A percentile compares a stretch with the other conserved stretches of the same genome.
Conservation (phyloP, 2,329 filamentous ascomycete genomes). For the Fusarium veterinarium region DNA sequence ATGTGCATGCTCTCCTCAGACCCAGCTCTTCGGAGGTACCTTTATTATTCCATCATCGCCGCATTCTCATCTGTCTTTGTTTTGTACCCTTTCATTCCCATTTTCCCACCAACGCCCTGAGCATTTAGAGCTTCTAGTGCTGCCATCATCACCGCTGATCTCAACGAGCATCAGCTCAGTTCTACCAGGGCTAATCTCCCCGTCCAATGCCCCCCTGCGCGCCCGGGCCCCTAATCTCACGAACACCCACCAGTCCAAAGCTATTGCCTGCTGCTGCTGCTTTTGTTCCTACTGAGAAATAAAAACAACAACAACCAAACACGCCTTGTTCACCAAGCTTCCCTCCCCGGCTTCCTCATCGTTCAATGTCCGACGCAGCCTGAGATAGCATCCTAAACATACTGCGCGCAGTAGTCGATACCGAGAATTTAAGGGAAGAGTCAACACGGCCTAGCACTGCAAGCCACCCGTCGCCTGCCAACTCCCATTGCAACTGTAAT, state of each 20-base stretch:
- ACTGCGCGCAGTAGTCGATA: constrained; percentile 22
- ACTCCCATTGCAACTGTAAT: constrained; percentile 12
- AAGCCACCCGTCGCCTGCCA: constrained; percentile 13
- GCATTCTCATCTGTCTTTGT: constrained; percentile 16
- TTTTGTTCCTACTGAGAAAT: constrained; percentile 21
- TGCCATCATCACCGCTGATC: constrained; percentile 15
- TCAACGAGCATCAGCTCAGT: constrained; percentile 29
- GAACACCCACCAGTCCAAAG: constrained; percentile 31
- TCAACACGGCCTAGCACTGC: neutral
- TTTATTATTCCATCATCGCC: constrained; percentile 41
- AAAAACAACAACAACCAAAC: constrained; percentile 38
- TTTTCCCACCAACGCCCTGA: constrained; percentile 1
- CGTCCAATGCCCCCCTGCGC: constrained; percentile 39
- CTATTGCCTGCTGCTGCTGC: constrained; percentile 27
- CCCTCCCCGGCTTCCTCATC: neutral
- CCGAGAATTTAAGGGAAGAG: constrained; percentile 7
- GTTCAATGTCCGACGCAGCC: neutral
- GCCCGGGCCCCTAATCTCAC: constrained; percentile 45
- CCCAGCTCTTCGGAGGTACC: constrained; percentile 30
- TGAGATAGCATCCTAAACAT: constrained; percentile 2
- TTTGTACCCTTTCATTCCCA: constrained; percentile 8
- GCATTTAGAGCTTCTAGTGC: constrained; percentile 6
- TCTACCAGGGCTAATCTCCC: constrained; percentile 42
- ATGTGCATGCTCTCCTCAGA: constrained; percentile 11
- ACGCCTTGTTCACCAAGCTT: constrained; percentile 19